A percentile compares a stretch with the other conserved stretches of the same genome.
Conservation (phyloP, 2,329 filamentous ascomycete species). For the Microsporum canis region DNA sequence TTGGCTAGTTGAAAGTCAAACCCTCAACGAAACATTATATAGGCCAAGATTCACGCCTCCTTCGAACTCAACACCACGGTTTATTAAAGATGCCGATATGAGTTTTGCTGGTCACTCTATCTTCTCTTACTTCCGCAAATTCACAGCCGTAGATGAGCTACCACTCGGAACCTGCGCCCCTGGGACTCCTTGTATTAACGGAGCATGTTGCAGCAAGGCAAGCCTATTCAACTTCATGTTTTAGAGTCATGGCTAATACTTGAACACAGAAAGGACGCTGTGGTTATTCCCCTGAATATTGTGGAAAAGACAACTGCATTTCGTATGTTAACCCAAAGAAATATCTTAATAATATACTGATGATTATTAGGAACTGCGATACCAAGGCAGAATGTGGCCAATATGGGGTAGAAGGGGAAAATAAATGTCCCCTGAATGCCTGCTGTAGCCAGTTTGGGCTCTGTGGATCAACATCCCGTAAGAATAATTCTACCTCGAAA, state of each 20-base stretch:
- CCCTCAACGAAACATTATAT: neutral
- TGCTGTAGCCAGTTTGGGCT: neutral
- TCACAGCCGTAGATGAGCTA: neutral
- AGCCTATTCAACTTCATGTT: neutral
- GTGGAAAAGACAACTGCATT: constrained; percentile 16
- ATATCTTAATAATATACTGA: neutral
- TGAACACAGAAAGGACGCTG: constrained; percentile 7
- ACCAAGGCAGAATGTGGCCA: constrained; percentile 27
- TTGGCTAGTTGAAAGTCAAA: neutral
- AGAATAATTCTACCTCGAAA: neutral
- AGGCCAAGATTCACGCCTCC: neutral
- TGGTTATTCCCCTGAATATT: constrained; percentile 15
- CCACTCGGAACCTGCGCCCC: neutral
- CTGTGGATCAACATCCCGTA: neutral
- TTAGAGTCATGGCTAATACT: neutral
- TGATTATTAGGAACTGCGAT: constrained; percentile 23
- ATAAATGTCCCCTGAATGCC: neutral
- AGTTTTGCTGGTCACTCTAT: neutral
- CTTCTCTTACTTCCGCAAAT: neutral
- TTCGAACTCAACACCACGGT: neutral
- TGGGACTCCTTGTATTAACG: neutral
- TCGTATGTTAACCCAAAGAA: neutral
- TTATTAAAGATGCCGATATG: neutral
- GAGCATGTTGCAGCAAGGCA: constrained; percentile 6
- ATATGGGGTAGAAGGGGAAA: neutral